phyloP scores from a whole-genome alignment of 2,329 filamentous ascomycete species.

The Aspergillus niger region DNA sequence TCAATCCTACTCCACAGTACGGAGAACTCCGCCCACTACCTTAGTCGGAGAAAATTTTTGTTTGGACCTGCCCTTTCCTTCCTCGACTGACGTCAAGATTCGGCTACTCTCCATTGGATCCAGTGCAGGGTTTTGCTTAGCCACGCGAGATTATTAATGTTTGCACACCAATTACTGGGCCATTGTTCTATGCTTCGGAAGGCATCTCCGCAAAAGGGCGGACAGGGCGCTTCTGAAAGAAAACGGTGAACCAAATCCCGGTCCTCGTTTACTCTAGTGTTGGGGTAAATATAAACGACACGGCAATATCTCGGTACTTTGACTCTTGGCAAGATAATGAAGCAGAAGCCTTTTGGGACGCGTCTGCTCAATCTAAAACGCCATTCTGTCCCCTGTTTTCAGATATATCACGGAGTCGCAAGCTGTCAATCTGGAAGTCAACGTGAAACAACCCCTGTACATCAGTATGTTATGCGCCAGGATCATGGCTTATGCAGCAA shows the following conservation, averaged over 20 bases:
- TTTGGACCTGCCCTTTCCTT: not conserved
- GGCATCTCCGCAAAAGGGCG: not conserved
- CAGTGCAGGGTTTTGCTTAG: not conserved
- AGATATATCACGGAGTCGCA: not conserved
- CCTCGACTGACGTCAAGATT: conserved; percentile 2
- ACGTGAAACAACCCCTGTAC: conserved; percentile 6
- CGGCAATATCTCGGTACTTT: conserved; percentile 4
- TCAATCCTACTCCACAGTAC: not conserved
- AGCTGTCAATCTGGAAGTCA: not conserved
- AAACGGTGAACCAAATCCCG: conserved; percentile 3
- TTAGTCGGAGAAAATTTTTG: conserved; percentile 1
- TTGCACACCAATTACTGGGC: not conserved
- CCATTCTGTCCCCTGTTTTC: conserved; percentile 1
- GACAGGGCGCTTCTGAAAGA: not conserved
- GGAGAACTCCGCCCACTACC: conserved; percentile 4
- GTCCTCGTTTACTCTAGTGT: not conserved
- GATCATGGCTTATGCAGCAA: conserved; percentile 16
- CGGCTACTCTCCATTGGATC: conserved; percentile 1
- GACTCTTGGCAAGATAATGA: not conserved
- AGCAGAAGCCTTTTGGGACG: not conserved
- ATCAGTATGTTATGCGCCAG: conserved; percentile 9
- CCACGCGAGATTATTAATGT: not conserved
- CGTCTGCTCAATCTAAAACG: not conserved
- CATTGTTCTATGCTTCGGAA: not conserved
- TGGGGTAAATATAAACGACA: not conserved